Percentiles rank a stretch among this genome's conserved stretches.
Evolutionary conservation across 306 rosid species (phyloP).

Genomic region (Castanea sativa): DNA sequence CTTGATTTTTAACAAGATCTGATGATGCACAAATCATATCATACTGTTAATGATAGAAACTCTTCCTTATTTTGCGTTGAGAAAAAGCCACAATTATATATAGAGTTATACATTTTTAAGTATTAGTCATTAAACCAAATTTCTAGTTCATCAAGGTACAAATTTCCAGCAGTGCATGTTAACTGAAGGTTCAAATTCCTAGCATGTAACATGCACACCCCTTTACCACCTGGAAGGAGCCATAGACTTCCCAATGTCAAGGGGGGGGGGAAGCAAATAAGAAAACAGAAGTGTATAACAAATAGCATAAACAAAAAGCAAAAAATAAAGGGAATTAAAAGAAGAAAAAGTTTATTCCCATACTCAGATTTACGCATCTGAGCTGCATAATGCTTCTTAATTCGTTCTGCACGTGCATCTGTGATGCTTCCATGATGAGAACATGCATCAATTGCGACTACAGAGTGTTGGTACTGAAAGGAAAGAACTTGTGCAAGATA

Average conservation of each 20-base stretch:
- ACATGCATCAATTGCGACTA: constrained; percentile 86
- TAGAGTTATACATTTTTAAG: neutral
- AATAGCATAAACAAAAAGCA: neutral
- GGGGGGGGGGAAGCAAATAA: neutral
- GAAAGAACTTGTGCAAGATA: constrained; percentile 92
- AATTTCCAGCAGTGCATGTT: neutral
- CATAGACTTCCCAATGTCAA: constrained; percentile 7
- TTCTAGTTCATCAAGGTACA: neutral
- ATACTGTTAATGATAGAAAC: neutral
- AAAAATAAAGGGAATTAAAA: neutral
- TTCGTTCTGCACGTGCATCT: constrained; percentile 68
- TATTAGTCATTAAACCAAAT: neutral
- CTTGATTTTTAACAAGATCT: neutral
- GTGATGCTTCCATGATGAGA: constrained; percentile 90
- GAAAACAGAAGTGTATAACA: neutral
- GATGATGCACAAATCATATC: neutral
- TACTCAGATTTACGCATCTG: constrained; percentile 75
- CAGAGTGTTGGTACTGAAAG: constrained; percentile 73
- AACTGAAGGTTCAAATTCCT: neutral
- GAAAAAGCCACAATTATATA: neutral
- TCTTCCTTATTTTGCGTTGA: neutral
- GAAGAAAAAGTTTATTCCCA: neutral
- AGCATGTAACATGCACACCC: neutral
- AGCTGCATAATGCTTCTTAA: constrained; percentile 66
- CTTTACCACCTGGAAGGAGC: neutral